Conservation (phyloP, 768 basidiomycete species). For the Suillus cothurnatus region DNA sequence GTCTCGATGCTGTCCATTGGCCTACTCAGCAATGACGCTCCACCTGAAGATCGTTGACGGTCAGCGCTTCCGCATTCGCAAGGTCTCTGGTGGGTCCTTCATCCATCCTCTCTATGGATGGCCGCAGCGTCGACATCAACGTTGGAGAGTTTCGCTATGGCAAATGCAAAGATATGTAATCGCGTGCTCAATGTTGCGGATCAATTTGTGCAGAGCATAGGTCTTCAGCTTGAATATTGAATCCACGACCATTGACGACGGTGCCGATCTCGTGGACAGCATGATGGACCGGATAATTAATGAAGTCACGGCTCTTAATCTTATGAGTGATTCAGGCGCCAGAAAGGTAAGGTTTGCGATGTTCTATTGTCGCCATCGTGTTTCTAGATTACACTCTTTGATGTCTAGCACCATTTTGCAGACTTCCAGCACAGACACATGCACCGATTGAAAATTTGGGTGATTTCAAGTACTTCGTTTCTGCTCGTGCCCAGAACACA, state of each 20-base stretch:
- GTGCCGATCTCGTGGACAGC: conserved; percentile 75
- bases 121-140: conserved; percentile 93
- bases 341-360: too few relatives aligned
- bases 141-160: conserved; percentile 93
- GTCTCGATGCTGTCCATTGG: conserved; percentile 94
- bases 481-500: too few relatives aligned
- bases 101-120: conserved; percentile 87
- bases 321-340: too few relatives aligned
- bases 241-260: conserved; percentile 68
- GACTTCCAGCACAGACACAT: too few relatives aligned
- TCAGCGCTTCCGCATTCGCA: conserved; percentile 89
- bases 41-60: conserved; percentile 93
- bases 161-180: conserved; percentile 88
- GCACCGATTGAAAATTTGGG: too few relatives aligned
- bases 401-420: too few relatives aligned
- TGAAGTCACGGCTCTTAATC: conserved; percentile 94
- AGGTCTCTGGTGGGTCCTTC: conserved; percentile 90
- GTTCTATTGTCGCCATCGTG: too few relatives aligned
- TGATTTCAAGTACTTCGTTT: too few relatives aligned
- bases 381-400: too few relatives aligned
- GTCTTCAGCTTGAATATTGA: too few relatives aligned
- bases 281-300: conserved; percentile 98
- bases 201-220: conserved; percentile 85
- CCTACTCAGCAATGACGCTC: conserved; percentile 87
- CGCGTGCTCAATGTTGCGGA: conserved; percentile 79